Conservation (phyloP, 2,329 filamentous ascomycete genomes). For the Alternaria triticina region DNA sequence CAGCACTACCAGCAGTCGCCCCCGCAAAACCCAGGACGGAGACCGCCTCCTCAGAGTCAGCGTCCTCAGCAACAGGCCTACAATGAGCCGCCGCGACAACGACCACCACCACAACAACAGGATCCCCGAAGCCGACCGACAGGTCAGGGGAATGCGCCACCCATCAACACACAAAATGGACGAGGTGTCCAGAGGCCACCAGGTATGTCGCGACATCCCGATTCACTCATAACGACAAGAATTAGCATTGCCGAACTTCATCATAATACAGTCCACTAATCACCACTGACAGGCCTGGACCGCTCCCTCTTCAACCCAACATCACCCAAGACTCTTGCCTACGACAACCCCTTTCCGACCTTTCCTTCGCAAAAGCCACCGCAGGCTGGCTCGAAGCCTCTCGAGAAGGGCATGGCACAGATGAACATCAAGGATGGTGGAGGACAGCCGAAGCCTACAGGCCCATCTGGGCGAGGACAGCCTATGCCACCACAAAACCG, state of each 20-base stretch:
- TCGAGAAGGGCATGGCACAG: slow-evolving; percentile 45
- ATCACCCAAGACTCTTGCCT: slow-evolving; percentile 34
- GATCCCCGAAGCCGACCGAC: slow-evolving; percentile 35
- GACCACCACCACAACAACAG: slow-evolving; percentile 29
- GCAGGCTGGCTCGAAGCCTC: slow-evolving; percentile 19
- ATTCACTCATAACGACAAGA: background rate
- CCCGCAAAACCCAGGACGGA: slow-evolving; percentile 26
- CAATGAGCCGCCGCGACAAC: slow-evolving; percentile 33
- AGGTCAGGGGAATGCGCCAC: slow-evolving; percentile 31
- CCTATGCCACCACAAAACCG: slow-evolving; percentile 32
- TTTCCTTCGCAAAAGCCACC: slow-evolving; percentile 48
- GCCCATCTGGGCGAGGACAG: slow-evolving; percentile 28
- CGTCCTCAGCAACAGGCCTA: slow-evolving; percentile 33
- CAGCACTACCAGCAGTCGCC: slow-evolving; percentile 35
- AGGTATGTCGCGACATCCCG: slow-evolving; percentile 28
- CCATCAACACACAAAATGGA: slow-evolving; percentile 28
- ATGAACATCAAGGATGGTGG: slow-evolving; percentile 39
- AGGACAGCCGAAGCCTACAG: slow-evolving; percentile 21
- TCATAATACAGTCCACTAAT: slow-evolving; percentile 7
- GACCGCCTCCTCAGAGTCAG: slow-evolving; percentile 24
- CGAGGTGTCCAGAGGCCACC: slow-evolving; percentile 33
- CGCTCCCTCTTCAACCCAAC: slow-evolving; percentile 39
- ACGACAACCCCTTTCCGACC: slow-evolving; percentile 58
- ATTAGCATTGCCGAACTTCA: background rate
- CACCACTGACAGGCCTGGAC: slow-evolving; percentile 32